These are phyloP conservation scores for Fusarium nurragi DNA, from an alignment of 2,329 filamentous ascomycete species.

Conservation along the genomic window DNA sequence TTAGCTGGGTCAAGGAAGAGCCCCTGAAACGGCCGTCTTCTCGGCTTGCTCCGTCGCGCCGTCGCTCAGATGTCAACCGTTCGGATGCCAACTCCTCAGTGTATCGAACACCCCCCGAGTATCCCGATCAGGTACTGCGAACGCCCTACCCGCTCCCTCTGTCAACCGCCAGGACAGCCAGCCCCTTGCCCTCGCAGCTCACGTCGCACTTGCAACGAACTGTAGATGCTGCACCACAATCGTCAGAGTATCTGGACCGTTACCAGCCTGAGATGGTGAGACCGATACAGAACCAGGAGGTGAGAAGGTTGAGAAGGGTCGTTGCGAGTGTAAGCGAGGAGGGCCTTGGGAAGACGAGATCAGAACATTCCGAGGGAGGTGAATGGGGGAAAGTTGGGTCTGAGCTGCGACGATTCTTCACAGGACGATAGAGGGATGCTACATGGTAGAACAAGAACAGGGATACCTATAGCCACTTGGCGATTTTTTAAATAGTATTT, in stretches of 20 bases:
- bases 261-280: conserved; percentile 41
- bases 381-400: conserved; percentile 38
- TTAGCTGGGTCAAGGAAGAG: conserved; percentile 49
- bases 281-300: conserved; percentile 3
- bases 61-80: conserved; percentile 31
- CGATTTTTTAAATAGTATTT: neutral
- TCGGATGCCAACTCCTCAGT: conserved; percentile 40
- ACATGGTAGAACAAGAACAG: neutral
- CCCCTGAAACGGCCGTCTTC: conserved; percentile 54
- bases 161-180: conserved; percentile 18
- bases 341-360: neutral
- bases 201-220: conserved; percentile 27
- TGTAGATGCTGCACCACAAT: conserved; percentile 33
- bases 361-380: conserved; percentile 7
- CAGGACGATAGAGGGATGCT: conserved; percentile 21
- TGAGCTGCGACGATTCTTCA: conserved; percentile 42
- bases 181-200: conserved; percentile 30
- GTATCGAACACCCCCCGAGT: conserved; percentile 48
- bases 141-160: conserved; percentile 29
- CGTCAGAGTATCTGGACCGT: conserved; percentile 50
- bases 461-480: neutral
- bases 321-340: conserved; percentile 22
- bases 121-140: conserved; percentile 29
- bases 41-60: conserved; percentile 36
- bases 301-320: conserved; percentile 19